Percentiles rank a stretch among this genome's conserved stretches.
phyloP scores from a whole-genome alignment of 768 basidiomycete species.

The Trametes cinnabarina region DNA sequence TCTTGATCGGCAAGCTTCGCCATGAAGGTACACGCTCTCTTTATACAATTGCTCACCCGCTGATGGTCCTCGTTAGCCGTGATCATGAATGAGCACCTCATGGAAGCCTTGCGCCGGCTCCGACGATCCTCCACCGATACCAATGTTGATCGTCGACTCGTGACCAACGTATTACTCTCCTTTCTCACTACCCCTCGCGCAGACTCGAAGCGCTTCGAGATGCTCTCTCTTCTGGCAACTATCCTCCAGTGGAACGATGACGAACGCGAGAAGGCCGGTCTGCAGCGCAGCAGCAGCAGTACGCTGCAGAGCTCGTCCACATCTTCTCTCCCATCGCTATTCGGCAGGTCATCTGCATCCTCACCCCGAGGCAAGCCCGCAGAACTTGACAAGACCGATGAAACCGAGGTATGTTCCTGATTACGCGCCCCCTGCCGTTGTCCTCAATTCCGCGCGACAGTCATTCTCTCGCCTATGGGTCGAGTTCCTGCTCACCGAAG shows the following conservation, averaged over 20 bases:
- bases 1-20: conserved; percentile 91
- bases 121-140: conserved; percentile 78
- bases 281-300: conserved; percentile 53
- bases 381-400: conserved; percentile 77
- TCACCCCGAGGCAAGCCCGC: conserved; percentile 37
- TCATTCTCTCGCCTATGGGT: conserved; percentile 68
- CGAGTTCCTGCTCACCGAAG: conserved; percentile 95
- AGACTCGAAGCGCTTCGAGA: conserved; percentile 95
- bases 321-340: conserved; percentile 23
- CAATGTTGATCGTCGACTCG: conserved; percentile 90
- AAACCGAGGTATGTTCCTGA: conserved; percentile 64
- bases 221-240: conserved; percentile 83
- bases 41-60: no score
- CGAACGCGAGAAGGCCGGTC: conserved; percentile 89
- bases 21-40: conserved; percentile 93
- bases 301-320: conserved; percentile 13
- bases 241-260: conserved; percentile 91
- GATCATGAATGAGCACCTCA: conserved; percentile 95
- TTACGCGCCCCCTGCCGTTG: no score
- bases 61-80: conserved; percentile 57
- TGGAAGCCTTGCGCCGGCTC: conserved; percentile 94
- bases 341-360: conserved; percentile 28
- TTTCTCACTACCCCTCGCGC: conserved; percentile 89
- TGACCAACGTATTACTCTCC: conserved; percentile 89
- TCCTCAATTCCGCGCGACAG: background rate